Evolutionary conservation across 345 rosid species (phyloP).

Genomic region (Eucalyptus cladocalyx): DNA sequence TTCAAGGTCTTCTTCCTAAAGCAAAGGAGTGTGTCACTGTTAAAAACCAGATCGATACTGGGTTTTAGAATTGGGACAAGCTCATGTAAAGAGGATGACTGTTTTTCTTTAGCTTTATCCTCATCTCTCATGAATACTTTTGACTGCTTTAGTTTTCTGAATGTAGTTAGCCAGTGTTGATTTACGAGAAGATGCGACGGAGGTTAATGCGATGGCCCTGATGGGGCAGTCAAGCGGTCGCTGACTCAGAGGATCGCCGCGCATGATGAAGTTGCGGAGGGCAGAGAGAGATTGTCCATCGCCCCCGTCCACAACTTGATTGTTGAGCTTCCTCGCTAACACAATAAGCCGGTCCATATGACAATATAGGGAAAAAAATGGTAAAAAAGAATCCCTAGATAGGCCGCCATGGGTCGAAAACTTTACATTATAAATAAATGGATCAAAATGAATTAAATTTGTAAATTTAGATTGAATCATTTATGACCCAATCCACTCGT

Average conservation of each 20-base stretch:
- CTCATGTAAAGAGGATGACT: slow-evolving; percentile 17
- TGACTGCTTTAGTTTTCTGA: too few species aligned
- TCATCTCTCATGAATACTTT: too few species aligned
- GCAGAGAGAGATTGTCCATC: too few species aligned
- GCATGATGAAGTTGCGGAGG: too few species aligned
- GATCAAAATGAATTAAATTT: accelerated
- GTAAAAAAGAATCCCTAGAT: not conserved
- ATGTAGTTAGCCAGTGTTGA: too few species aligned
- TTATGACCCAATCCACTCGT: accelerated
- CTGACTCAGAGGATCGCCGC: too few species aligned
- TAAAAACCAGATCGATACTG: slow-evolving; percentile 47
- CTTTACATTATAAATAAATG: not conserved
- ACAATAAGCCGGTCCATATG: too few species aligned
- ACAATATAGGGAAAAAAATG: not conserved
- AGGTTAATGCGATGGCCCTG: too few species aligned
- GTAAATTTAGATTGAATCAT: not conserved
- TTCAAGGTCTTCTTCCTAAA: slow-evolving; percentile 42
- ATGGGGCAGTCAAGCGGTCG: too few species aligned
- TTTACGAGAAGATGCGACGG: too few species aligned
- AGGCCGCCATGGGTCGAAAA: not conserved
- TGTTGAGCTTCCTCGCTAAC: too few species aligned
- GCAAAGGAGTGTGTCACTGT: slow-evolving; percentile 44
- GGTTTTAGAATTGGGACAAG: slow-evolving; percentile 70
- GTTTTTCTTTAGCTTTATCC: not conserved
- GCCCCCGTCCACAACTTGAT: too few species aligned